Conservation (phyloP, 129 eudicot genomes). For the Ambrosia artemisiifolia region DNA sequence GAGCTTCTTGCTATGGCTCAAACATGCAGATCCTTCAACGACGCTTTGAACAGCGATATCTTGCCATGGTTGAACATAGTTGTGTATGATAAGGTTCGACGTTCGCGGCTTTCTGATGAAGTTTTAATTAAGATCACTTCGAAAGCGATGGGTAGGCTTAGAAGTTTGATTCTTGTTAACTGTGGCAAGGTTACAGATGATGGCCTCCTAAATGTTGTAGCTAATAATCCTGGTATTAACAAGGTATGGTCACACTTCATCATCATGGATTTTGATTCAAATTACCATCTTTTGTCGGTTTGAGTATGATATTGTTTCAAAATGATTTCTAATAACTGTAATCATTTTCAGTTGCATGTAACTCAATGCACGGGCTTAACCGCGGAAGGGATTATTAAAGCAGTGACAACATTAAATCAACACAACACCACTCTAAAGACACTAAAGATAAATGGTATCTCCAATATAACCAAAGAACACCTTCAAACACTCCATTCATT, state of each 20-base stretch:
- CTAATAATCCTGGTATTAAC: slow-evolving; percentile 45
- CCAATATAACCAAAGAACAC: slow-evolving; percentile 49
- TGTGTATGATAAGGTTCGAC: slow-evolving; percentile 44
- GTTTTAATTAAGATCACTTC: slow-evolving; percentile 45
- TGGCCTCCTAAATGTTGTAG: slow-evolving; percentile 48
- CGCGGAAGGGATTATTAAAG: slow-evolving; percentile 53
- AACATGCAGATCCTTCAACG: slow-evolving; percentile 63
- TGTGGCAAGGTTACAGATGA: slow-evolving; percentile 61
- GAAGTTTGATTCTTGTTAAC: slow-evolving; percentile 48
- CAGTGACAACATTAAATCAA: slow-evolving; percentile 42
- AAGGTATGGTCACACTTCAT: slow-evolving; percentile 42
- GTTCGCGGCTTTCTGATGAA: slow-evolving; percentile 34
- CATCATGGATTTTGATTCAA: not conserved
- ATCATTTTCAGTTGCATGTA: slow-evolving; percentile 44
- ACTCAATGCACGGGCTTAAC: slow-evolving; percentile 70
- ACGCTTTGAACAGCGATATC: slow-evolving; percentile 54
- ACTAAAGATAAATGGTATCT: slow-evolving; percentile 57
- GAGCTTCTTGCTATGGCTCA: slow-evolving; percentile 63
- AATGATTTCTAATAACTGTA: not conserved
- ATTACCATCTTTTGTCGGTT: not conserved
- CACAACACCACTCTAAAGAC: slow-evolving; percentile 23
- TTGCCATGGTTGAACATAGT: slow-evolving; percentile 66
- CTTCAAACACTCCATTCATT: slow-evolving; percentile 35
- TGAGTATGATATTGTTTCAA: not conserved
- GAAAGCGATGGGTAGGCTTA: slow-evolving; percentile 53